Percentiles rank a stretch among this genome's conserved stretches.
Conservation (phyloP, 306 rosid species). For the Prosopis cineraria region DNA sequence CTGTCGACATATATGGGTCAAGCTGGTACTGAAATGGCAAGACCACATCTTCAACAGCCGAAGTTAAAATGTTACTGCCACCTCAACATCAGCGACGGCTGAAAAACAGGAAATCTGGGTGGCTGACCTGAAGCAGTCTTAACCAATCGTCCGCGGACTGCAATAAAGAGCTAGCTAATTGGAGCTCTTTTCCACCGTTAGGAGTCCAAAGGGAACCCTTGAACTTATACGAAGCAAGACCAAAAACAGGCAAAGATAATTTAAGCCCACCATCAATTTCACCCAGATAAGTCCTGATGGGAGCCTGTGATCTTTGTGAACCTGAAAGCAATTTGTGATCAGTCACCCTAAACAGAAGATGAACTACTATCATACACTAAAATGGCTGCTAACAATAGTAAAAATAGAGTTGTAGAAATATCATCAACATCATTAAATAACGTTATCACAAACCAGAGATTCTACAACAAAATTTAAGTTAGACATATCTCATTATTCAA, state of each 20-base stretch:
- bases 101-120: conserved; percentile 91
- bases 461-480: background rate
- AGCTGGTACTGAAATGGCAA: conserved; percentile 28
- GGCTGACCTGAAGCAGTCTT: conserved; percentile 66
- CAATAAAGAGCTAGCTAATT: conserved; percentile 56
- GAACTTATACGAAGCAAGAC: conserved; percentile 91
- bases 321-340: conserved; percentile 47
- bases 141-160: conserved; percentile 68
- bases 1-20: conserved; percentile 27
- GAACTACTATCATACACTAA: background rate
- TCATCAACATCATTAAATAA: background rate
- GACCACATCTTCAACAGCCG: conserved; percentile 34
- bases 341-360: conserved; percentile 17
- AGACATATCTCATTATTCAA: background rate
- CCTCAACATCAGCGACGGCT: conserved; percentile 50
- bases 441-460: background rate
- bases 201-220: conserved; percentile 87
- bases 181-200: conserved; percentile 64
- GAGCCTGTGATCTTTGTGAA: conserved; percentile 43
- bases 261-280: conserved; percentile 51
- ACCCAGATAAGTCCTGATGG: conserved; percentile 41
- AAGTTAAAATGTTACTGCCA: conserved; percentile 30
- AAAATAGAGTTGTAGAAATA: background rate
- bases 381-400: background rate
- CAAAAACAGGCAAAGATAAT: conserved; percentile 73